Evolutionary conservation across 352 stramenopile species (phyloP).

Genomic region (Globisporangium cystogenes): DNA sequence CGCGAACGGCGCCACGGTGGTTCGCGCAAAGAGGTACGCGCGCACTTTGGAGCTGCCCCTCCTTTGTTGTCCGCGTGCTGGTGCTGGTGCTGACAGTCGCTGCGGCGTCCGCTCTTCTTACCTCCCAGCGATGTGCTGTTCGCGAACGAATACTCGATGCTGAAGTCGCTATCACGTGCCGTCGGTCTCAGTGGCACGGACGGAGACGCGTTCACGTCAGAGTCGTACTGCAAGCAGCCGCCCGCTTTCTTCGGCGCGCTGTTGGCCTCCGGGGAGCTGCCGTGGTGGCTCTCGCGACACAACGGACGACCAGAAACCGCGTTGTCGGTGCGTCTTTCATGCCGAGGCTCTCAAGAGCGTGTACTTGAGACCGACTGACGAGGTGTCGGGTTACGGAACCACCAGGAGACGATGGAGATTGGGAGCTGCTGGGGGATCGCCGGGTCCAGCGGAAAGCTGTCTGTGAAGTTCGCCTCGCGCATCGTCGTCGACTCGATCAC

Average conservation of each 20-base stretch:
- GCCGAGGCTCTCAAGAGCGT: background rate
- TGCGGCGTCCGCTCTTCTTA: conserved; percentile 2
- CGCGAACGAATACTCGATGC: conserved; percentile 20
- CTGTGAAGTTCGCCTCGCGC: conserved; percentile 60
- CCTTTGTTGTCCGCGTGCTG: too few relatives aligned
- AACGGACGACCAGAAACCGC: conserved; percentile 73
- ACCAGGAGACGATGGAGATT: conserved; percentile 78
- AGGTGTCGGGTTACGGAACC: background rate
- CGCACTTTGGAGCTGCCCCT: background rate
- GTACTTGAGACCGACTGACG: background rate
- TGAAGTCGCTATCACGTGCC: conserved; percentile 24
- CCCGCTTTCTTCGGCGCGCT: conserved; percentile 30
- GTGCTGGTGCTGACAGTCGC: background rate
- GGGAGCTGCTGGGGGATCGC: conserved; percentile 77
- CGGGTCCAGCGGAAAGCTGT: conserved; percentile 53
- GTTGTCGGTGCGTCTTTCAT: conserved; percentile 46
- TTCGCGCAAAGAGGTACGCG: conserved; percentile 48
- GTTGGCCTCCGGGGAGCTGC: conserved; percentile 41
- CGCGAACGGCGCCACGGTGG: conserved; percentile 55
- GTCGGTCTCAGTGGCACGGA: conserved; percentile 25
- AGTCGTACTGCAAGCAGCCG: conserved; percentile 35
- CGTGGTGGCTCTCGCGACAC: conserved; percentile 73
- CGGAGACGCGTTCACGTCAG: conserved; percentile 43
- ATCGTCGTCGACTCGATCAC: conserved; percentile 65
- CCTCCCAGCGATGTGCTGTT: conserved; percentile 50